Evolutionary conservation across 352 stramenopile species (phyloP), one percentile per base, ranked within the genome.

Genomic region (Phytophthora tentaculata): DNA sequence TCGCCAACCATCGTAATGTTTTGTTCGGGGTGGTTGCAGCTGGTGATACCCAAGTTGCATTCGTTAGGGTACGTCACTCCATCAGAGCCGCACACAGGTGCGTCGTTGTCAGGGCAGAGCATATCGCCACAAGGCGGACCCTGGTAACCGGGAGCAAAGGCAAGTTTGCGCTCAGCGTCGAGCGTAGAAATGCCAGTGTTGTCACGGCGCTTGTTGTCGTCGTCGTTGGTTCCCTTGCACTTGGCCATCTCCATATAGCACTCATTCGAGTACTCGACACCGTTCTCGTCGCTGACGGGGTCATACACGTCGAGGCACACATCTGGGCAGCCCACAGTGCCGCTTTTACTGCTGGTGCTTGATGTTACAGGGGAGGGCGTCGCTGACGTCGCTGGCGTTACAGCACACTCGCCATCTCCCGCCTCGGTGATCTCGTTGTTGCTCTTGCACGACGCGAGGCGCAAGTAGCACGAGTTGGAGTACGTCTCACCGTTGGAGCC

Each of bases 401-500:
- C 32, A 6, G 56, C 26, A 49, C 71, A 84, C 52, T 74, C 67
- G 35, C 70, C 76, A 5, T 76, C 58, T 5, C 35, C 29, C 2
- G 29, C 56, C 44, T 69, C 24, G 10, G 55, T 67, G 28, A 76
- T 60, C 16, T 58, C 39, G n/a, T 65, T 62, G 35, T 69, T 80
- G 14, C 68, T 64, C 26, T 72, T 52, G 63, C 80, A 88, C 3
- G 61, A 26, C 2, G 56, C 62, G 6, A 79, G 56, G 7, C 44
- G 51, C 19, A 85, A 45, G 44, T 61, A 52, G 52, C 77, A 85
- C 26, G 41, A 26, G 58, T 77, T 85, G 5, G 65, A 63, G 71
- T 84, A 87, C n/a, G 71, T 87, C 35, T 72, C 54, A 16, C 71
- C 74, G 56, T 85, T 60, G 5, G 77, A 81, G n/a, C 77, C 77